A percentile compares a stretch with the other conserved stretches of the same genome.
These are phyloP conservation scores for Voacanga thouarsii DNA, from an alignment of 257 asterid species.

Conservation along the genomic window DNA sequence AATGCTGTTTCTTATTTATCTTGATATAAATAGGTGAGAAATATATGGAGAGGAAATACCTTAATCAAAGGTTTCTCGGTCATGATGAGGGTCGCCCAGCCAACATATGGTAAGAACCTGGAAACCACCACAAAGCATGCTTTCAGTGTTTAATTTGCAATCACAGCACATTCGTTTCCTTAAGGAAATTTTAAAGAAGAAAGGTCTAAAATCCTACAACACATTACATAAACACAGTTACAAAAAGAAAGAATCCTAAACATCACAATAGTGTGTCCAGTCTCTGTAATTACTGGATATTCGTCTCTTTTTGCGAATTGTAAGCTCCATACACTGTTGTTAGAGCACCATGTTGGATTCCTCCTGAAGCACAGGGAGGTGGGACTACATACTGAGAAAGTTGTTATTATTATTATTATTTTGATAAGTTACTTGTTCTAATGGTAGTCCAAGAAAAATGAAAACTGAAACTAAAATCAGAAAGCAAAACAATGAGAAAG, in stretches of 20 bases:
- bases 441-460: not conserved
- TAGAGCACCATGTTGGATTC: not conserved
- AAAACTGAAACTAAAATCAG: not conserved
- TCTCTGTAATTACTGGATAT: not conserved
- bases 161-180: not conserved
- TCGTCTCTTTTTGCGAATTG: not conserved
- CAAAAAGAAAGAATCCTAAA: too few species aligned
- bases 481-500: not conserved
- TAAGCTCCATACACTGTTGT: not conserved
- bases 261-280: too few species aligned
- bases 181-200: not conserved
- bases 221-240: too few species aligned
- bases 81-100: conserved; percentile 74
- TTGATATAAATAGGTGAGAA: not conserved
- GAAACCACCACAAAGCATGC: conserved; percentile 2
- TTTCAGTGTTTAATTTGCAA: not conserved
- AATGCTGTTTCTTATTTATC: not conserved
- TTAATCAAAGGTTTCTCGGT: conserved; percentile 64
- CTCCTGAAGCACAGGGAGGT: not conserved
- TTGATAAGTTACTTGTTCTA: not conserved
- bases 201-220: not conserved
- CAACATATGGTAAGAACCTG: conserved; percentile 69
- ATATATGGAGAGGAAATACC: conserved; percentile 28
- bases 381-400: not conserved
- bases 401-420: not conserved